A percentile compares a stretch with the other conserved stretches of the same genome.
phyloP scores from a whole-genome alignment of 2,329 filamentous ascomycete genomes.

The Ophiostoma australiae region DNA sequence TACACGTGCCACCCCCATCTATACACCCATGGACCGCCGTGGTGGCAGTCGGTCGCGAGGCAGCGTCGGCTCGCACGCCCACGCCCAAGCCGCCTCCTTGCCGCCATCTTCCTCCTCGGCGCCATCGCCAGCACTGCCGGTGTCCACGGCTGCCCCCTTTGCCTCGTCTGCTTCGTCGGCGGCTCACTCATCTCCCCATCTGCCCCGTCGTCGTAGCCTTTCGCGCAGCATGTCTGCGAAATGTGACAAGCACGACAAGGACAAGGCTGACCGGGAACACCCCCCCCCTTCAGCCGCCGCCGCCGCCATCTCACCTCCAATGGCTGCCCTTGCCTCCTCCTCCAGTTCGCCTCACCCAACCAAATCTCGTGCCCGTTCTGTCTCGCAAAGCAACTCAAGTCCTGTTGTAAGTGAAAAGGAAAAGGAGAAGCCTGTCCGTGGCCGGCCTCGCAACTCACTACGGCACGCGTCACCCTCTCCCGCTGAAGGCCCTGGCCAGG shows the following conservation, averaged over 20 bases:
- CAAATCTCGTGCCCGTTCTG: neutral
- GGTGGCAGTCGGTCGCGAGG: conserved; percentile 28
- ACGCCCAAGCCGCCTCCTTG: conserved; percentile 9
- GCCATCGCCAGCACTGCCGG: neutral
- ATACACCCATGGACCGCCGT: conserved; percentile 27
- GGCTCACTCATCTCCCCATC: conserved; percentile 28
- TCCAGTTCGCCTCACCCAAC: neutral
- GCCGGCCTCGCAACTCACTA: conserved; percentile 21
- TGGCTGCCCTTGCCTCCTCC: neutral
- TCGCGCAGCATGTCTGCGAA: conserved; percentile 1
- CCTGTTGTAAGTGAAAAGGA: neutral
- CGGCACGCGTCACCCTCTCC: conserved; percentile 18
- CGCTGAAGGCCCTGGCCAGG: neutral
- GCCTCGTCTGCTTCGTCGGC: conserved; percentile 26
- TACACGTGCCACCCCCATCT: neutral
- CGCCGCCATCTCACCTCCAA: conserved; percentile 1
- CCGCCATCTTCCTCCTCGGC: conserved; percentile 10
- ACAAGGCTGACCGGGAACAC: conserved; percentile 15
- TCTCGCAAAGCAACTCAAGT: neutral
- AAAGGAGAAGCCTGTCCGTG: conserved; percentile 14
- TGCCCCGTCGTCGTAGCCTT: neutral
- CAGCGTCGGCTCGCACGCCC: conserved; percentile 18
- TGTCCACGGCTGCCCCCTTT: neutral
- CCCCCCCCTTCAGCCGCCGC: neutral
- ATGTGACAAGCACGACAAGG: conserved; percentile 8